Evolutionary conservation across 2,329 filamentous ascomycete species (phyloP), one percentile per base, ranked within the genome.

Genomic region (Aspergillus floridensis): DNA sequence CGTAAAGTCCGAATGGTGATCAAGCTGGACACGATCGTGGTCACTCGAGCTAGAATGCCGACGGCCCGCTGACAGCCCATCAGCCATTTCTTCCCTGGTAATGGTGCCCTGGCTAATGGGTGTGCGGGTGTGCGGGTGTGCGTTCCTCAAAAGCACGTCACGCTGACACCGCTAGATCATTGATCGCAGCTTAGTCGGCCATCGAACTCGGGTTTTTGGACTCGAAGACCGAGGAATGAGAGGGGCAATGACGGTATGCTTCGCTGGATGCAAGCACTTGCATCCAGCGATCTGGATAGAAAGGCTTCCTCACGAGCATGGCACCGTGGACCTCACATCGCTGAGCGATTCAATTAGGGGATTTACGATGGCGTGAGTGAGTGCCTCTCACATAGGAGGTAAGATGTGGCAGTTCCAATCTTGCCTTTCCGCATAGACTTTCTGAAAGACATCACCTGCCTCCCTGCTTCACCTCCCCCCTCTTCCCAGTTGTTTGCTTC

Each of bases 1-100:
- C 72, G 70, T 67, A 62, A 62, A 62, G 62, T 72, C 72, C 72
- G 72, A 73, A 67, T 74, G 72, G 72, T 62, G 59, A 57, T 66
- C 51, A 54, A 53, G 52, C 61, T 64, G 62, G 63, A 74, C 69
- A 72, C 70, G 70, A 70, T 64, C 53, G 31, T 66, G 46, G 49
- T 46, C 48, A 48, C 26, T 59, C 50, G 53, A 58, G 49, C 53
- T 55, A 63, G 57, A 47, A 52, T 53, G 35, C 26, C 57, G 35
- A 51, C 29, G 44, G 24, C 31, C 38, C 46, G 21, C 22, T 29
- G 8, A 26, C 46, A 44, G 29, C 31, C 44, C 12, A 44, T 26
- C 21, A 44, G 44, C 35, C 48, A 51, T 22, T 22, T 26, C 32
- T 51, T 26, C 26, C 49, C 32, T 51, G 26, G 38, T 10, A 44